A percentile compares a stretch with the other conserved stretches of the same genome.
Evolutionary conservation across 2,329 filamentous ascomycete genomes (phyloP).

Genomic region (Penicillium corylophilum): DNA sequence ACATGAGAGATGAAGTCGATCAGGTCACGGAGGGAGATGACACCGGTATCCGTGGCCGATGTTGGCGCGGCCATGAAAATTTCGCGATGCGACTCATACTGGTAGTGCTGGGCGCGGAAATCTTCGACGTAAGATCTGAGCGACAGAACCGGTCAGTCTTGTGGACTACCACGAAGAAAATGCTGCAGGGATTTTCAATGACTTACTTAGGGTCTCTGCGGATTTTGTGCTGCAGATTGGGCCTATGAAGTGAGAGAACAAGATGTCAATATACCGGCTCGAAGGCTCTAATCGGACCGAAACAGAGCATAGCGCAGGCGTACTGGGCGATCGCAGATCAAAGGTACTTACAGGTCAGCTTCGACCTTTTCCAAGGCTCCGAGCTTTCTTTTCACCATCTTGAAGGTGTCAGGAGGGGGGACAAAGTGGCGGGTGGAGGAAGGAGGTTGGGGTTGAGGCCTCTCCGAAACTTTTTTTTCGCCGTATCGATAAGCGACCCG

Average conservation of each 20-base stretch:
- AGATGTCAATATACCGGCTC: conserved; percentile 22
- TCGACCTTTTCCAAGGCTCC: conserved; percentile 94
- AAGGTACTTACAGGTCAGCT: conserved; percentile 68
- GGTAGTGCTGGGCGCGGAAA: conserved; percentile 81
- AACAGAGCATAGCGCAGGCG: conserved; percentile 1
- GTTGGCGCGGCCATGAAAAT: conserved; percentile 85
- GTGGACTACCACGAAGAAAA: neutral
- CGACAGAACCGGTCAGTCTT: conserved; percentile 4
- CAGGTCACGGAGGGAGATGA: conserved; percentile 83
- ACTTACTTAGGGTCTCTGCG: conserved; percentile 75
- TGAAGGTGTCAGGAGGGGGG: conserved; percentile 4
- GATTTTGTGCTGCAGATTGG: conserved; percentile 89
- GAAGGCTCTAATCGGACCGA: conserved; percentile 10
- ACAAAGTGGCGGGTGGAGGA: conserved; percentile 38
- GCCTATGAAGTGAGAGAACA: conserved; percentile 46
- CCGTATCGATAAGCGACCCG: conserved; percentile 36
- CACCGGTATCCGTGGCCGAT: conserved; percentile 71
- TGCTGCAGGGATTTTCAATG: neutral
- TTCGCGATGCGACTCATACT: conserved; percentile 87
- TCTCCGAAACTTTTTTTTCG: conserved; percentile 31
- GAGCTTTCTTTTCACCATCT: conserved; percentile 83
- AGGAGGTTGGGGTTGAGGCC: conserved; percentile 76
- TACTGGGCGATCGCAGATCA: conserved; percentile 1
- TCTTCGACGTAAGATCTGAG: conserved; percentile 82
- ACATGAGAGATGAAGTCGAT: conserved; percentile 93